phyloP scores from a whole-genome alignment of 2,329 filamentous ascomycete genomes.

The Curvularia lunata region DNA sequence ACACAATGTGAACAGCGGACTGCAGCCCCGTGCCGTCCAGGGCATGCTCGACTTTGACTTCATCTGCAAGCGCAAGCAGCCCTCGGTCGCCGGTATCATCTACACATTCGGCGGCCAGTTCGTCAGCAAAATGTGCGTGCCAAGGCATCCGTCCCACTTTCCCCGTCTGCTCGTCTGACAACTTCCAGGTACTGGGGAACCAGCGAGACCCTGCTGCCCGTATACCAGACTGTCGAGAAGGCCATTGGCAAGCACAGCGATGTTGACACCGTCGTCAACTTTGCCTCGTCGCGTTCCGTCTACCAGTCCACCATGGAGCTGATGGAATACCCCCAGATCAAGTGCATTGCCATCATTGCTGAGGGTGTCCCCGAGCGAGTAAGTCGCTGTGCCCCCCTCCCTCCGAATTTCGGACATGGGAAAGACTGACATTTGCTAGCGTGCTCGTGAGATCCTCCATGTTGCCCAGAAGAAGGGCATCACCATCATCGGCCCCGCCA shows the following conservation, averaged over 20 bases:
- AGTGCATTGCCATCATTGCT: constrained; percentile 98
- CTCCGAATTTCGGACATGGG: neutral
- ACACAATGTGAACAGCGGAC: constrained; percentile 64
- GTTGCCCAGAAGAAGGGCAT: constrained; percentile 98
- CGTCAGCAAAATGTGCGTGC: constrained; percentile 93
- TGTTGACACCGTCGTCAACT: constrained; percentile 98
- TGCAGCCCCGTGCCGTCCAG: constrained; percentile 80
- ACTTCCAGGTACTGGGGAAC: constrained; percentile 88
- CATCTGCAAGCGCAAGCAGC: constrained; percentile 98
- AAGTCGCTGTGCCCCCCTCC: constrained; percentile 52
- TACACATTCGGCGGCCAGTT: constrained; percentile 99
- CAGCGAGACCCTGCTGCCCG: constrained; percentile 96
- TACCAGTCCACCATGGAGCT: constrained; percentile 99
- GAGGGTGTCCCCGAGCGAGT: constrained; percentile 98
- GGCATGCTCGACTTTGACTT: constrained; percentile 95
- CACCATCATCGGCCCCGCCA: constrained; percentile 97
- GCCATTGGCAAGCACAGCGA: constrained; percentile 96
- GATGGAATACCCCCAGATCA: constrained; percentile 96
- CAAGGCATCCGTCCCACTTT: constrained; percentile 23
- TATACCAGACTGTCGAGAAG: constrained; percentile 94
- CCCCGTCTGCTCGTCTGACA: constrained; percentile 24
- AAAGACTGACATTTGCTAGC: constrained; percentile 58
- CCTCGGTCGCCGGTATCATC: constrained; percentile 98
- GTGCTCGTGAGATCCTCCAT: constrained; percentile 96
- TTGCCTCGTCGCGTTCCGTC: constrained; percentile 97